Evolutionary conservation across 345 rosid genomes (phyloP).

Genomic region (Arabidopsis arenosa): DNA sequence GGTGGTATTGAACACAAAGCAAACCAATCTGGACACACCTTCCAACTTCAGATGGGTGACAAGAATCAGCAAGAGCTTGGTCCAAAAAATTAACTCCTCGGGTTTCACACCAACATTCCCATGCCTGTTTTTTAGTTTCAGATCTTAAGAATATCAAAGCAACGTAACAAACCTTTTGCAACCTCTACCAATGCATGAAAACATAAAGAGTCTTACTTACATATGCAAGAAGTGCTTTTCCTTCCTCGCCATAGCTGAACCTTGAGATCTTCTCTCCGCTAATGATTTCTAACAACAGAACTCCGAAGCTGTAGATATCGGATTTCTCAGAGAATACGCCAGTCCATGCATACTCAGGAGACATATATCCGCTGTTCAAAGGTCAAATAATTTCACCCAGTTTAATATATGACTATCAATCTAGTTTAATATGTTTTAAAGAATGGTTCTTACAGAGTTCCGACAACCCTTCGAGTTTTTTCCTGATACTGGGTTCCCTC

Average conservation of each 20-base stretch:
- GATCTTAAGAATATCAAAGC: too few relatives aligned
- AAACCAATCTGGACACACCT: conserved; percentile 37
- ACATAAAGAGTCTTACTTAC: conserved; percentile 18
- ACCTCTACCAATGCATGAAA: too few relatives aligned
- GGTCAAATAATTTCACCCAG: not conserved
- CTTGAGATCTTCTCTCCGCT: conserved; percentile 34
- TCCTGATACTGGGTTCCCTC: conserved; percentile 30
- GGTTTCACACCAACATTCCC: too few relatives aligned
- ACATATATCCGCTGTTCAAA: conserved; percentile 44
- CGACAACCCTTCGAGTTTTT: conserved; percentile 33
- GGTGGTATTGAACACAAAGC: conserved; percentile 33
- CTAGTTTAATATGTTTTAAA: not conserved
- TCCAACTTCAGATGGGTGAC: not conserved
- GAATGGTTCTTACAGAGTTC: not conserved
- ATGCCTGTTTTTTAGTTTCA: too few relatives aligned
- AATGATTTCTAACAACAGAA: conserved; percentile 43
- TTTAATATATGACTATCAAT: too few relatives aligned
- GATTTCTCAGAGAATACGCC: conserved; percentile 58
- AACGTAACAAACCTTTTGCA: too few relatives aligned
- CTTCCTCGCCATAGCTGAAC: conserved; percentile 31
- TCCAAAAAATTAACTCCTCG: too few relatives aligned
- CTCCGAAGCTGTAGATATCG: conserved; percentile 58
- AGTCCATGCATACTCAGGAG: conserved; percentile 58
- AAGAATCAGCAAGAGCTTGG: not conserved
- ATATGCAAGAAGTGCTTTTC: conserved; percentile 37